Percentiles rank a stretch among this genome's conserved stretches.
Conservation (phyloP, 2,329 filamentous ascomycete species). For the Pseudogymnoascus sp. region DNA sequence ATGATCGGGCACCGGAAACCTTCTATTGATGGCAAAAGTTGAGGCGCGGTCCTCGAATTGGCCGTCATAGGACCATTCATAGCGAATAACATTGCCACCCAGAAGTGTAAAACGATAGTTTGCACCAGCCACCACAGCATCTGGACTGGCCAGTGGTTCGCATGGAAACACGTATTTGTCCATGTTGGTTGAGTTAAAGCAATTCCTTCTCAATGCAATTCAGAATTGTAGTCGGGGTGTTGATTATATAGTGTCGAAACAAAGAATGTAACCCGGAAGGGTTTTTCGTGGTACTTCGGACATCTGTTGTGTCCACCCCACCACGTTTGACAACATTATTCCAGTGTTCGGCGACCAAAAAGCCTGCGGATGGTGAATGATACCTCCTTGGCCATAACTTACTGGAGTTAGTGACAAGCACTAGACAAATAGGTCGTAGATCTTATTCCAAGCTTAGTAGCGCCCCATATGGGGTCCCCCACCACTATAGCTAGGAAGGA, state of each 20-base stretch:
- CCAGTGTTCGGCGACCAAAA: not conserved
- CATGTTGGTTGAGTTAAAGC: not conserved
- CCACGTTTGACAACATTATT: not conserved
- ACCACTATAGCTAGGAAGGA: not conserved
- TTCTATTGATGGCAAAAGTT: slow-evolving; percentile 51
- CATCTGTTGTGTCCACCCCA: not conserved
- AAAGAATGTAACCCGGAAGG: not conserved
- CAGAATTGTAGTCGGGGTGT: not conserved
- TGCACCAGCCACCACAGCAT: slow-evolving; percentile 38
- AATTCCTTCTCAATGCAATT: not conserved
- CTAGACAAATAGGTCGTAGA: not conserved
- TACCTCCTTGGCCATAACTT: not conserved
- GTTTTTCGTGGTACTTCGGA: not conserved
- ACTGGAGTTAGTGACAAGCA: not conserved
- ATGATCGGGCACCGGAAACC: slow-evolving; percentile 36
- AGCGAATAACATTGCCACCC: slow-evolving; percentile 47
- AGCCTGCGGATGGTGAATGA: not conserved
- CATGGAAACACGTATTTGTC: slow-evolving; percentile 27
- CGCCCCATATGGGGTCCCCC: not conserved
- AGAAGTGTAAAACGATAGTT: slow-evolving; percentile 54
- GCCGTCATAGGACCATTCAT: slow-evolving; percentile 53
- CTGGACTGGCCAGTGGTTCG: slow-evolving; percentile 36
- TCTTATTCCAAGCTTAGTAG: not conserved
- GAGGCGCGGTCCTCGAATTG: slow-evolving; percentile 55
- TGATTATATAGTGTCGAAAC: not conserved